Conservation (phyloP, 257 asterid genomes). For the Petunia secreta region DNA sequence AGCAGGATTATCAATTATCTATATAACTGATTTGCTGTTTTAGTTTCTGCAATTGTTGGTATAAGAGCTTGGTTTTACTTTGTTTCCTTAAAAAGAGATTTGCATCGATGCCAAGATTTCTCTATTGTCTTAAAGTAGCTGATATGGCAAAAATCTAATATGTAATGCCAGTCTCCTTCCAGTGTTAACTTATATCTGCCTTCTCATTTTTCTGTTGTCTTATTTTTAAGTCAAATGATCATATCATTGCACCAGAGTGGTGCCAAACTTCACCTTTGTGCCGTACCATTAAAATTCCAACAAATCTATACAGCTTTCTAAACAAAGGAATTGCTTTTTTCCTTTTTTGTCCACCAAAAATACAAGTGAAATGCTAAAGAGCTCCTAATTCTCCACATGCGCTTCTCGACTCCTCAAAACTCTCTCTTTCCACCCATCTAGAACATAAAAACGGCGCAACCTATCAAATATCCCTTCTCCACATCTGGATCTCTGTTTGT, state of each 20-base stretch:
- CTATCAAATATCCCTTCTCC: background rate
- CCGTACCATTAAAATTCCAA: background rate
- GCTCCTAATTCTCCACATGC: constrained; percentile 1
- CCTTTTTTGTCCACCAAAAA: background rate
- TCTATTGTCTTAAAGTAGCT: constrained; percentile 14
- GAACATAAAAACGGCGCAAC: background rate
- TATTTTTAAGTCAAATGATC: constrained; percentile 12
- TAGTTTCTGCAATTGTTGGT: background rate
- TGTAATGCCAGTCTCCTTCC: constrained; percentile 6
- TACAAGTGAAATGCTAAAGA: background rate
- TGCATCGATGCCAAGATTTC: background rate
- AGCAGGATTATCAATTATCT: background rate
- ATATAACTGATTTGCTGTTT: background rate
- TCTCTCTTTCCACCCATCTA: constrained; percentile 14
- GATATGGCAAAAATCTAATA: background rate
- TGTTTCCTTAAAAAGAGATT: constrained; percentile 4
- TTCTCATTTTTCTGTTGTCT: background rate
- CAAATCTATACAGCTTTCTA: background rate
- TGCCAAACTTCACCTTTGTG: background rate
- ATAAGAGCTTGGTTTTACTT: background rate
- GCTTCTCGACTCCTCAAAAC: background rate
- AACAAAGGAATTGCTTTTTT: background rate
- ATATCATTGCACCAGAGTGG: background rate
- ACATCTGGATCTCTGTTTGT: too few species aligned
- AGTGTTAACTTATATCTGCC: constrained; percentile 2